Evolutionary conservation across 2,329 filamentous ascomycete species (phyloP).

Genomic region (Bimuria novae-zelandiae): DNA sequence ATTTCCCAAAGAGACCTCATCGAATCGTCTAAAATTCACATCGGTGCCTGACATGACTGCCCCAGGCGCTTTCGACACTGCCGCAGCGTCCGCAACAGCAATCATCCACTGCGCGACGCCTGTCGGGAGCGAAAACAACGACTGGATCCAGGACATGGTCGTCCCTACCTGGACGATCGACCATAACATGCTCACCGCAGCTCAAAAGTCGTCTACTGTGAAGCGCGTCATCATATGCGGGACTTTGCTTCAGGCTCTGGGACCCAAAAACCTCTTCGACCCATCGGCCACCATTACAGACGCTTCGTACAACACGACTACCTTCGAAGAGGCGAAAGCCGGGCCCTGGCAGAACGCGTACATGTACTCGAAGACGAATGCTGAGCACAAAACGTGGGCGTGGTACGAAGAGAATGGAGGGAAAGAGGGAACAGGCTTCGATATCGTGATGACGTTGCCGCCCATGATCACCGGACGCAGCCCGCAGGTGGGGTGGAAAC

Average conservation of each 20-base stretch:
- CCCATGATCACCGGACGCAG: constrained; percentile 19
- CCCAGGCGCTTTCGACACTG: constrained; percentile 15
- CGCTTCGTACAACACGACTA: constrained; percentile 12
- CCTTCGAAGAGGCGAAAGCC: constrained; percentile 11
- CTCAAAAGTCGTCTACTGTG: constrained; percentile 11
- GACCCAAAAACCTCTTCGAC: constrained; percentile 2
- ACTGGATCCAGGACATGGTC: constrained; percentile 15
- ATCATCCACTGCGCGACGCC: constrained; percentile 23
- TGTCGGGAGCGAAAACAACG: neutral
- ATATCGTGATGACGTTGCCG: constrained; percentile 18
- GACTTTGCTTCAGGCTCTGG: constrained; percentile 12
- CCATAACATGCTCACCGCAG: constrained; percentile 16
- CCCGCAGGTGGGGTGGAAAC: constrained; percentile 13
- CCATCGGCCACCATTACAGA: constrained; percentile 13
- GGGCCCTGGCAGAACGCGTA: constrained; percentile 12
- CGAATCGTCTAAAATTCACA: constrained; percentile 18
- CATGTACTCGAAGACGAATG: constrained; percentile 19
- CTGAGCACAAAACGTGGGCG: constrained; percentile 20
- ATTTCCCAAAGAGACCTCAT: constrained; percentile 16
- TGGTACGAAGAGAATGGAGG: constrained; percentile 16
- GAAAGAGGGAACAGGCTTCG: constrained; percentile 9
- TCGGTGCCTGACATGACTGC: constrained; percentile 22
- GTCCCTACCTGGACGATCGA: constrained; percentile 19
- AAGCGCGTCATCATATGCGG: constrained; percentile 23
- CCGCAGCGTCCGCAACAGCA: constrained; percentile 11